Base-by-base conservation (phyloP, 164 flowering plant species). In the Liquidambar formosana region DNA sequence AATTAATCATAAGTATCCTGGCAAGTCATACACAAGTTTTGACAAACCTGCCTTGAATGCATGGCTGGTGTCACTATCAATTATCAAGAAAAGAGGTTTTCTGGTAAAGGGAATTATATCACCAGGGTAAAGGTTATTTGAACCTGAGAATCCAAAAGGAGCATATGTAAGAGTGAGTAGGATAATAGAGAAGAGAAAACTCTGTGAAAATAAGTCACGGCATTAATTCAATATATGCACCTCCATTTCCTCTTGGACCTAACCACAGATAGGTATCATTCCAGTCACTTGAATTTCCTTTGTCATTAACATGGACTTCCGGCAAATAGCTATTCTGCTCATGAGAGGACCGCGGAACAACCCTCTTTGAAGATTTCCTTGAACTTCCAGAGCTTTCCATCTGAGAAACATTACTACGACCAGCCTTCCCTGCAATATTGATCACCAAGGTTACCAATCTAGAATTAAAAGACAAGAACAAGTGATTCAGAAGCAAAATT, bases 21-120 rank as follows among this genome's bases (percentile, higher is more conserved):
- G 52, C 46, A 74, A 73, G 26, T 26, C 25, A 70, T 47, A 76
- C 63, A 74, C 60, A 83, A 86, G 92, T 88, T 84, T 66, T 79
- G 85, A 94, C 97, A 93, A 95, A 95, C 99, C 99, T 95, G 97
- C 99, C 99, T 95, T 95, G 99, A 95, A 95, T 89, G 97, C 94
- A 83, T 87, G 90, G 89, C 99, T 95, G 80, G 73, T 86, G 76
- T 95, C 97, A 76, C 97, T 95, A 69, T 95, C 99, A 74, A 95
- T 83, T 49, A 95, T 83, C 77, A 95, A 74, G 82, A 95, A 95
- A 67, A 91, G 84, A 63, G 99, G 99, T 64, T 82, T 85, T 69
- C 99, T 83, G 12, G 99, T 95, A 75, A 95, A 95, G 56, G 99
- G 97, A 79, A 95, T 79, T 71, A 95, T 64, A 84, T 95, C 99